Percentiles rank a stretch among this genome's conserved stretches.
Evolutionary conservation across 75 land plant genomes (phyloP).

Genomic region (Adiantum capillusveneris): DNA sequence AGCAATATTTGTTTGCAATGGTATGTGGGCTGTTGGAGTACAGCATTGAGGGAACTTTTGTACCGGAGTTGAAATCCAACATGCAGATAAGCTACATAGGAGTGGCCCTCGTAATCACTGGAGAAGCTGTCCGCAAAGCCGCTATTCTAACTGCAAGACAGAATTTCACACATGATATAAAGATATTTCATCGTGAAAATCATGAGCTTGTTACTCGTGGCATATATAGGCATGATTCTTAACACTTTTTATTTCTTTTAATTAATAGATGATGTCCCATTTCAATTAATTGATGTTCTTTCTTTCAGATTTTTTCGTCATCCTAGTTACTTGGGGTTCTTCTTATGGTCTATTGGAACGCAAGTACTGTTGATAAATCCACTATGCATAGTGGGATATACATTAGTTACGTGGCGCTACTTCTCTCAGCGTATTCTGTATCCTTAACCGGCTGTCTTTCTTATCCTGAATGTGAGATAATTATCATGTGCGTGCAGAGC

Average conservation of each 20-base stretch:
- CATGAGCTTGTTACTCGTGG: constrained; percentile 81
- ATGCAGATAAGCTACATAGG: constrained; percentile 60
- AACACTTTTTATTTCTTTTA: not conserved
- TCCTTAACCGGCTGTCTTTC: constrained; percentile 10
- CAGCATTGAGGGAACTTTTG: constrained; percentile 32
- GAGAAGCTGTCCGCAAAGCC: constrained; percentile 66
- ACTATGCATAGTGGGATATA: constrained; percentile 47
- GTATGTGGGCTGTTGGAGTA: constrained; percentile 62
- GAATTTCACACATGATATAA: constrained; percentile 79
- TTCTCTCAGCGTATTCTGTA: constrained; percentile 64
- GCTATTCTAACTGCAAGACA: constrained; percentile 73
- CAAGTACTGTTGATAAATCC: constrained; percentile 86
- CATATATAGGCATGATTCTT: constrained; percentile 49
- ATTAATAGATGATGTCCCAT: not conserved
- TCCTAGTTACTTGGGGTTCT: constrained; percentile 85
- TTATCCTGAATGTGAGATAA: too few species aligned
- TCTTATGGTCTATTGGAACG: constrained; percentile 83
- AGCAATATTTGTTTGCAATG: constrained; percentile 68
- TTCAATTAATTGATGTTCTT: not conserved
- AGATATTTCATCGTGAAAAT: constrained; percentile 40
- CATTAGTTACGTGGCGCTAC: constrained; percentile 67
- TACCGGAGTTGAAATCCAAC: constrained; percentile 50
- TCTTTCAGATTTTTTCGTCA: constrained; percentile 61
- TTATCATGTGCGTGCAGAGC: too few species aligned
- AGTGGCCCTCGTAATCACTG: constrained; percentile 55